Base-by-base conservation (phyloP, 345 rosid species). In the Balakata baccata region DNA sequence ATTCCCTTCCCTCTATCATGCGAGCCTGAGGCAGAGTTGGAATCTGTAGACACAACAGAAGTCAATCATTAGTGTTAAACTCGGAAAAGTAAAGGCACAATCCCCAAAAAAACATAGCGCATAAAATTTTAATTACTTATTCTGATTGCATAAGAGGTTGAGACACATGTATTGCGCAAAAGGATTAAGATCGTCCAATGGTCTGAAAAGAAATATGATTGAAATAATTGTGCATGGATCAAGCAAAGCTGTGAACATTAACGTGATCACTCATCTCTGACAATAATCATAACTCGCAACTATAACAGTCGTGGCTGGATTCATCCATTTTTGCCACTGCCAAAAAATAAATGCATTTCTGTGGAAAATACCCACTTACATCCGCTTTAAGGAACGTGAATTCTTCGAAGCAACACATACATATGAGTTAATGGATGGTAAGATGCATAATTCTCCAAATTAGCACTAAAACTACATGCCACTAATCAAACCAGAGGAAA, bases 41-140 rank as follows among this genome's bases (percentile, higher is more conserved):
- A 72, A 85, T 76, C 91, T 88, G 79, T 70, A 75, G 3, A 61
- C 11, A 16, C 20, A 39, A 20, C 13, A 66, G 65, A 58, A 65
- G 2, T 29, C 4, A 29, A 23, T 57, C 43, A 43, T 64, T 11
- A 10, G 5, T 23, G 6, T 23, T 29, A 29, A 11, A 58, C 20
- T 59, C 25, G 1, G 11, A 59, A 37, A 3, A 47, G 17, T 47
- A 11, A n/a, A 10, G 11, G 34, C 69, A 18, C 1, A 52, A 52
- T 52, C 56, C 20, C 8, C 9, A 41, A 1, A 39, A 5, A 68
- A 0, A 29, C 2, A 29, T 29, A 29, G 34, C 1, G 34, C 34
- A 29, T 29, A 29, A 29, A 29, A 29, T 29, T 29, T 29, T 29
- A 29, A 67, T 16, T 14, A 23, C 2, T 17, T 43, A 0, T 10